phyloP scores from a whole-genome alignment of 768 basidiomycete species.

The Cyathus striatus region DNA sequence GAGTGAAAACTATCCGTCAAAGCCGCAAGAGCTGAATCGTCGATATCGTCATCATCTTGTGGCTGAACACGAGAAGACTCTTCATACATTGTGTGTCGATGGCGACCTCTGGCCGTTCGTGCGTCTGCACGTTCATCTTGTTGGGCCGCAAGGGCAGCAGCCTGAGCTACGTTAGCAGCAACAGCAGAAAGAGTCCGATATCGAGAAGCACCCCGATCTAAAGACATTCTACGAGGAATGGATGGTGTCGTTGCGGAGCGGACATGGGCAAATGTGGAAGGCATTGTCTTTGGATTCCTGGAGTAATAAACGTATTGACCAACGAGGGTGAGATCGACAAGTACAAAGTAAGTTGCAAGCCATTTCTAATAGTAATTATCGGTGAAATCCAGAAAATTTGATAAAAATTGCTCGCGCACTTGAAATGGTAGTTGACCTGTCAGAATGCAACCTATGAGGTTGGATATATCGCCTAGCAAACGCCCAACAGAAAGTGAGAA shows the following conservation, averaged over 20 bases:
- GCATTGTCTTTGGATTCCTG: slow-evolving; percentile 19
- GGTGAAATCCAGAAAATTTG: slow-evolving; percentile 8
- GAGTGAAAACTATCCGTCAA: slow-evolving; percentile 78
- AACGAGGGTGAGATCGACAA: slow-evolving; percentile 73
- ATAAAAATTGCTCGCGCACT: slow-evolving; percentile 35
- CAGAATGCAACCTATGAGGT: slow-evolving; percentile 85
- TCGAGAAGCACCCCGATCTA: slow-evolving; percentile 50
- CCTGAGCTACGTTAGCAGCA: slow-evolving; percentile 68
- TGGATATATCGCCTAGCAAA: slow-evolving; percentile 79
- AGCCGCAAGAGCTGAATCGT: slow-evolving; percentile 47
- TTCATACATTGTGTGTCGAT: slow-evolving; percentile 2
- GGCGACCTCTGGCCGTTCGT: slow-evolving; percentile 8
- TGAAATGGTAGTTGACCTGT: slow-evolving; percentile 96
- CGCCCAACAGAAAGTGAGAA: slow-evolving; percentile 1
- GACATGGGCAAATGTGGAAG: slow-evolving; percentile 26
- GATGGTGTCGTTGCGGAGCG: slow-evolving; percentile 38
- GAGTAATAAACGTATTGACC: slow-evolving; percentile 81
- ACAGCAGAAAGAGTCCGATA: slow-evolving; percentile 68
- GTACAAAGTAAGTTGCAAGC: slow-evolving; percentile 88
- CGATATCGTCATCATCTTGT: slow-evolving; percentile 33
- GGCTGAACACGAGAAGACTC: slow-evolving; percentile 5
- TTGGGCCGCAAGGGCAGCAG: slow-evolving; percentile 65
- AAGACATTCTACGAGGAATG: slow-evolving; percentile 38
- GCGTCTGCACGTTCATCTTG: slow-evolving; percentile 42
- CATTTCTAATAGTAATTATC: slow-evolving; percentile 62